phyloP scores from a whole-genome alignment of 176 grass and related monocot genomes.

The Zizania latifolia region DNA sequence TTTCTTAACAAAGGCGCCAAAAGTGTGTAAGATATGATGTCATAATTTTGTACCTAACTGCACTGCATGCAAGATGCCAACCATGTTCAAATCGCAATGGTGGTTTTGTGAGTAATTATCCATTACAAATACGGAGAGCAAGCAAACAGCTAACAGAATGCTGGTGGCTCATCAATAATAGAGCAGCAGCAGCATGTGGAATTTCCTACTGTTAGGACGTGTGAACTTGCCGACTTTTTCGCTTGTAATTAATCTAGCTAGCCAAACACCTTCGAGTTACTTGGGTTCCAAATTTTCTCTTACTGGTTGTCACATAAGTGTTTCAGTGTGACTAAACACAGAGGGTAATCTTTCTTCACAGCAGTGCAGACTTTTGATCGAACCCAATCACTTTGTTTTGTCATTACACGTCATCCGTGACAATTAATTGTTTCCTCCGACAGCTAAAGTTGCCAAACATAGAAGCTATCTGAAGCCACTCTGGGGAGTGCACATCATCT shows the following conservation, averaged over 20 bases:
- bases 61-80: background rate
- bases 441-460: constrained; percentile 26
- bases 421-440: constrained; percentile 7
- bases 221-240: background rate
- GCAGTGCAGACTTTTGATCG: background rate
- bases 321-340: constrained; percentile 3
- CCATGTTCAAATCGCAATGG: background rate
- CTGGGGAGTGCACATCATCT: background rate
- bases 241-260: background rate
- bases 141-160: background rate
- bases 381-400: background rate
- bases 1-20: background rate
- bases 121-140: background rate
- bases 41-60: background rate
- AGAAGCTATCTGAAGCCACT: background rate
- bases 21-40: background rate
- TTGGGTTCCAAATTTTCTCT: background rate
- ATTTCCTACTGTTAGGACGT: background rate
- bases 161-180: background rate
- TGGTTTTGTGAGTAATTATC: background rate
- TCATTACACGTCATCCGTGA: background rate
- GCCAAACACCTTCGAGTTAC: background rate
- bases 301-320: background rate
- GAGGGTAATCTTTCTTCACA: background rate
- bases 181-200: background rate